Evolutionary conservation across 306 rosid species (phyloP), one percentile per base, ranked within the genome.

Genomic region (Malus sylvestris): DNA sequence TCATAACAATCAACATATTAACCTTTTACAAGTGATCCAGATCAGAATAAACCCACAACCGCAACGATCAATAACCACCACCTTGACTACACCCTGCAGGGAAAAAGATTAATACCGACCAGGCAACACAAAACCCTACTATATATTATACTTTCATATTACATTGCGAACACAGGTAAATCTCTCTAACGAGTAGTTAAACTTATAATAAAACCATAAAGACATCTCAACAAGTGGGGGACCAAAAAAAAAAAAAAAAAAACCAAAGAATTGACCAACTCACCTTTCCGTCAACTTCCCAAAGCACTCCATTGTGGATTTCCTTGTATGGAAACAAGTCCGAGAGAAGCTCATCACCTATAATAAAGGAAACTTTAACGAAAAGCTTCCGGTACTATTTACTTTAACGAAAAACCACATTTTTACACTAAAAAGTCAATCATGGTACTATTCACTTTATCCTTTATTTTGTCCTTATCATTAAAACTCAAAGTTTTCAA

Each of bases 331-430:
- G 79, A 38, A 87, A 93, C 10, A 96, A 90, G 79, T 93, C 93
- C 12, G 96, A 93, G 87, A 93, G 91, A 82, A 93, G 96, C 88
- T 93, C 96, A 20, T 90, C 98, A 72, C 95, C 98, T 93, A 55
- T 52, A 46, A 79, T 12, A 61, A 15, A 5, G n/a, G n/a, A n/a
- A n/a, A n/a, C n/a, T n/a, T n/a, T n/a, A n/a, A n/a, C n/a, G n/a
- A n/a, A n/a, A n/a, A n/a, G n/a, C n/a, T n/a, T n/a, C n/a, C n/a
- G n/a, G n/a, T n/a, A n/a, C n/a, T n/a, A n/a, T n/a, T n/a, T n/a
- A n/a, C n/a, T n/a, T n/a, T n/a, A n/a, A n/a, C n/a, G n/a, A n/a
- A n/a, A n/a, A n/a, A n/a, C n/a, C n/a, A n/a, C n/a, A n/a, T n/a
- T n/a, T n/a, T n/a, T n/a, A n/a, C n/a, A n/a, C n/a, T n/a, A n/a